Percentiles rank a stretch among this genome's conserved stretches.
Evolutionary conservation across 2,329 filamentous ascomycete species (phyloP).

Genomic region (Fusarium sp.): DNA sequence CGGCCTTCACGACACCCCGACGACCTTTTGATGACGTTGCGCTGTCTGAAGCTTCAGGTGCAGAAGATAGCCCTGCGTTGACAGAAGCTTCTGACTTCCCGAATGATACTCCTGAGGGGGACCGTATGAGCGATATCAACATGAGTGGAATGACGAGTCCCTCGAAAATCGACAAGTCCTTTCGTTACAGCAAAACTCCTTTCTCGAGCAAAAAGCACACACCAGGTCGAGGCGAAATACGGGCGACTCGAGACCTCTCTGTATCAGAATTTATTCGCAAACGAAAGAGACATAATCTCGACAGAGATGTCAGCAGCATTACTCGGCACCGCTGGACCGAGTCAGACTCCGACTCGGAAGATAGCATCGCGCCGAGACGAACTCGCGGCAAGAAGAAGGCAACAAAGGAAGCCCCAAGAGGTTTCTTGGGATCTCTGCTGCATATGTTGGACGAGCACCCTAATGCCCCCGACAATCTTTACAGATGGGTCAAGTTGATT

Average conservation of each 20-base stretch:
- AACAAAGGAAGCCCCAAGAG: conserved; percentile 26
- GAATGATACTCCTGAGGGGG: conserved; percentile 62
- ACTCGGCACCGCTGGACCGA: conserved; percentile 56
- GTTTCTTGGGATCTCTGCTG: conserved; percentile 56
- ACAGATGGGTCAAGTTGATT: conserved; percentile 66
- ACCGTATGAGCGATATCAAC: conserved; percentile 54
- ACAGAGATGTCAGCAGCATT: conserved; percentile 63
- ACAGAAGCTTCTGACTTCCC: conserved; percentile 65
- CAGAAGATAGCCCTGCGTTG: conserved; percentile 68
- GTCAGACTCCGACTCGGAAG: conserved; percentile 61
- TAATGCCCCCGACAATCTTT: conserved; percentile 66
- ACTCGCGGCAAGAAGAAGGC: conserved; percentile 40
- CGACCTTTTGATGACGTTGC: conserved; percentile 63
- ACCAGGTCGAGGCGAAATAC: conserved; percentile 73
- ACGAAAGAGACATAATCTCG: conserved; percentile 61
- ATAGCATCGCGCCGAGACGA: conserved; percentile 36
- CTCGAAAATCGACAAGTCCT: conserved; percentile 56
- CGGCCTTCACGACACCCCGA: conserved; percentile 71
- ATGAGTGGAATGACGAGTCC: conserved; percentile 58
- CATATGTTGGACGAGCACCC: conserved; percentile 65
- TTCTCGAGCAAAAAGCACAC: conserved; percentile 52
- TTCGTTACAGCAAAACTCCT: conserved; percentile 54
- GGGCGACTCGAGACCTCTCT: conserved; percentile 53
- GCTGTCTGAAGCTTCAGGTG: conserved; percentile 65
- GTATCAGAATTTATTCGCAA: conserved; percentile 60